Evolutionary conservation across 2,329 filamentous ascomycete genomes (phyloP), one percentile per base, ranked within the genome.

Genomic region (Aspergillus chevalieri): DNA sequence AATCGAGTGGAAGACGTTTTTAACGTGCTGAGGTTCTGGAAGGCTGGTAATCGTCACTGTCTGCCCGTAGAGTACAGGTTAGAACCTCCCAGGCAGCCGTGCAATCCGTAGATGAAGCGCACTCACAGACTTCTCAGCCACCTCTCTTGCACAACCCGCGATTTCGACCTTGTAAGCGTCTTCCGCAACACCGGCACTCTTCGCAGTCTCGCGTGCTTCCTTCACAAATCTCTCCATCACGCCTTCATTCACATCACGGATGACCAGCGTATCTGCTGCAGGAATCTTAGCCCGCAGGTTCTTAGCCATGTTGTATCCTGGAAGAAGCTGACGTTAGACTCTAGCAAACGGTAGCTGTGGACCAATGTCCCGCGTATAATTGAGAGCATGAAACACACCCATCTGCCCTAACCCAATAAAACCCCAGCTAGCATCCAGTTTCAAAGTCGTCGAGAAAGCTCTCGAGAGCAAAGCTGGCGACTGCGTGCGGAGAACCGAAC

Each of bases 1-100:
- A 65, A 97, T 90, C 48, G 85, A 79, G 43, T 82, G 75, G 69
- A 90, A 96, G 36, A 95, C 89, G 46, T 80, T 80, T 64, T 87
- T 86, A 50, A 97, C 92, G 65, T 97, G 92, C 24, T 85, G 79
- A 1, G 92, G 89, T 61, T 95, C 89, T 0, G 93, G 93, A 1
- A 98, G 81, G 51, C 89, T 90, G 10, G 91, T 95, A 49, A 98
- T 83, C 54, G 95, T 83, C 26, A 83, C 86, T 72, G 91, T 85
- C 92, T 96, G 58, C 47, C 26, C 26, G 26, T 30, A 30, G 26
- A 30, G 26, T 30, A 22, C 21, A 12, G 10, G 26, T 30, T 30
- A 30, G 52, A 14, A 28, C 6, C 24, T 43, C 17, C n/a, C 41
- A 33, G 36, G 21, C 52, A 42, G 43, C 45, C 10, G 26, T 30